Conservation (phyloP, 768 basidiomycete genomes). For the Lentinula raphanica region DNA sequence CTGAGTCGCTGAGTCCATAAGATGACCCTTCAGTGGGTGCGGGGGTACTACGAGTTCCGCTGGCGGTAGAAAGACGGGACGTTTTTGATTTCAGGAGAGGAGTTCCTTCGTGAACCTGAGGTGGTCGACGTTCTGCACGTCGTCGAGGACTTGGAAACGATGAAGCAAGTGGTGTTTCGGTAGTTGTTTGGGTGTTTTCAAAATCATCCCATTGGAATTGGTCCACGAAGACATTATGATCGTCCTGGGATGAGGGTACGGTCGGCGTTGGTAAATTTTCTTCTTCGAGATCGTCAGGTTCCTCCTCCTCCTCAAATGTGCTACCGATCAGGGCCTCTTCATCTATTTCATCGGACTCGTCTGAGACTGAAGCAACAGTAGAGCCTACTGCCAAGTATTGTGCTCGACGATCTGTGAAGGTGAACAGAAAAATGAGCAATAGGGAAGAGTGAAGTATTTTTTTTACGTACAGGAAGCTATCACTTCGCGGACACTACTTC, state of each 20-base stretch:
- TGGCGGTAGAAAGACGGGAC: slow-evolving; percentile 25
- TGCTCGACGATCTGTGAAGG: slow-evolving; percentile 53
- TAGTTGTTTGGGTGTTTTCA: slow-evolving; percentile 8
- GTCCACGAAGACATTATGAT: slow-evolving; percentile 15
- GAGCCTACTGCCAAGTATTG: slow-evolving; percentile 63
- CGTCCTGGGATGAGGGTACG: not conserved
- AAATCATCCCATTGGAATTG: slow-evolving; percentile 20
- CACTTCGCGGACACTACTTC: slow-evolving; percentile 44
- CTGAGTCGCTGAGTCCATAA: slow-evolving; percentile 1
- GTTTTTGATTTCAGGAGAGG: slow-evolving; percentile 36
- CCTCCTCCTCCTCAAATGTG: slow-evolving; percentile 16
- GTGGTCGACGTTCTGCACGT: slow-evolving; percentile 18
- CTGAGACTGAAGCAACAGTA: slow-evolving; percentile 45
- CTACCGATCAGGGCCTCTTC: slow-evolving; percentile 27
- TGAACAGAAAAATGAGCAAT: slow-evolving; percentile 5
- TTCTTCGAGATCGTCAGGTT: slow-evolving; percentile 17
- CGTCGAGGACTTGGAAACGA: slow-evolving; percentile 7
- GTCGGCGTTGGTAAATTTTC: slow-evolving; percentile 10
- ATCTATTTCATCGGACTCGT: slow-evolving; percentile 34
- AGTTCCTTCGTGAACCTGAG: slow-evolving; percentile 21
- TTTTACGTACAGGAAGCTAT: slow-evolving; percentile 52
- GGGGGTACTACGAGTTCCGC: not conserved
- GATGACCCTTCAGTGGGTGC: slow-evolving; percentile 4
- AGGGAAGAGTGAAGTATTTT: not conserved
- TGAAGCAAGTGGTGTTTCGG: not conserved